Evolutionary conservation across 2,329 filamentous ascomycete species (phyloP).

Genomic region (Nectriaceae sp.): DNA sequence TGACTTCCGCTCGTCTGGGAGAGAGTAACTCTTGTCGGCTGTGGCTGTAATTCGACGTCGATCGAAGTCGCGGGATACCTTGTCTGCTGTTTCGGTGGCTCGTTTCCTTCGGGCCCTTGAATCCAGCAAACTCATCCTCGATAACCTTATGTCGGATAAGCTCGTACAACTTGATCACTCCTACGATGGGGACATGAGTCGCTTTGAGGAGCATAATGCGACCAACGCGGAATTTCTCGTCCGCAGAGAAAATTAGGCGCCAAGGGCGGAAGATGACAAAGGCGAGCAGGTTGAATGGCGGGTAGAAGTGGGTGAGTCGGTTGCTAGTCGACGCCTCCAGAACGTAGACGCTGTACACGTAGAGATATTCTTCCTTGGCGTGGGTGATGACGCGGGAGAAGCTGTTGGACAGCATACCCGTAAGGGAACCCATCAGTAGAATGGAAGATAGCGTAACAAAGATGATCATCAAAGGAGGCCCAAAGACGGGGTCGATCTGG

Average conservation of each 20-base stretch:
- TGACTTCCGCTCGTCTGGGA: constrained; percentile 15
- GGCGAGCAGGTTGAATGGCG: constrained; percentile 74
- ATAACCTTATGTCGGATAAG: constrained; percentile 42
- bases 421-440: constrained; percentile 75
- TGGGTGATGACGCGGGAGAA: constrained; percentile 66
- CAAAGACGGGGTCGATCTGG: constrained; percentile 59
- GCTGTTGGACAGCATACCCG: constrained; percentile 76
- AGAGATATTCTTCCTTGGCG: constrained; percentile 75
- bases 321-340: constrained; percentile 69
- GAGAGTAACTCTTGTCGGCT: constrained; percentile 20
- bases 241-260: constrained; percentile 66
- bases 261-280: constrained; percentile 72
- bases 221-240: constrained; percentile 61
- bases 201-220: constrained; percentile 64
- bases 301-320: constrained; percentile 69
- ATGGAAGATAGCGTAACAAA: constrained; percentile 80
- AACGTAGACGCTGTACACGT: constrained; percentile 70
- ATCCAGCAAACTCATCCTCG: constrained; percentile 48
- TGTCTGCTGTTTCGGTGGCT: constrained; percentile 22
- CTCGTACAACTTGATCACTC: constrained; percentile 70
- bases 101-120: constrained; percentile 46
- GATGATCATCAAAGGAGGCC: constrained; percentile 65
- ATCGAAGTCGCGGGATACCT: constrained; percentile 17
- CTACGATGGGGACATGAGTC: constrained; percentile 69
- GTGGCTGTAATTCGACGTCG: constrained; percentile 11